Percentiles rank a stretch among this genome's conserved stretches.
Conservation (phyloP, 352 stramenopile genomes). For the Plasmopara muralis region DNA sequence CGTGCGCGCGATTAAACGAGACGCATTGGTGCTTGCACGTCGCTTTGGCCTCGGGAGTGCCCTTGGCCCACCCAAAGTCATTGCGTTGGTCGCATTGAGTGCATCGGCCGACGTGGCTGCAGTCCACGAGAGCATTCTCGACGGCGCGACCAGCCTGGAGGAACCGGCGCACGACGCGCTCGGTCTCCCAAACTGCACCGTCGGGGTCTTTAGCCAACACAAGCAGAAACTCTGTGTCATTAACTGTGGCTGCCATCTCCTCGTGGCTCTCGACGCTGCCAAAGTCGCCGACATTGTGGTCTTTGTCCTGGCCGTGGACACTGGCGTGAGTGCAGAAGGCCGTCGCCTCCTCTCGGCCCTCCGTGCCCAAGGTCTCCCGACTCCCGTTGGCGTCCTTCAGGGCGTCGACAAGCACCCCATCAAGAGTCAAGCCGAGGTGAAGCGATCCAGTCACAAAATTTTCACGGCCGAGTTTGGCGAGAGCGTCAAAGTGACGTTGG, state of each 20-base stretch:
- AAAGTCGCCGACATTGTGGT: conserved; percentile 84
- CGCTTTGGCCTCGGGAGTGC: conserved; percentile 69
- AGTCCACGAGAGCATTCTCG: conserved; percentile 63
- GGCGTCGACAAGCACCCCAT: conserved; percentile 63
- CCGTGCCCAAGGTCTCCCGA: conserved; percentile 89
- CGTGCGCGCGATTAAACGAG: conserved; percentile 75
- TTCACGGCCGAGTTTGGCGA: conserved; percentile 88
- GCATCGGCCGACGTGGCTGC: conserved; percentile 49
- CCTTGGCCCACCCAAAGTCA: conserved; percentile 73
- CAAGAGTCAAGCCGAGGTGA: conserved; percentile 72
- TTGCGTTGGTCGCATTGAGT: conserved; percentile 79
- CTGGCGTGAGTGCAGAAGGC: conserved; percentile 77
- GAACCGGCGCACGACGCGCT: conserved; percentile 36
- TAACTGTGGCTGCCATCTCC: conserved; percentile 75
- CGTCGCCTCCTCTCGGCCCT: conserved; percentile 88
- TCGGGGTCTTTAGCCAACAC: conserved; percentile 69
- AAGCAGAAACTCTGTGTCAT: conserved; percentile 88
- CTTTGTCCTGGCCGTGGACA: conserved; percentile 65
- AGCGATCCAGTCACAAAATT: conserved; percentile 84
- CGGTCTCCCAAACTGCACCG: conserved; percentile 53
- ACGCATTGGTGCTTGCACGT: conserved; percentile 78
- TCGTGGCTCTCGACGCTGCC: conserved; percentile 74
- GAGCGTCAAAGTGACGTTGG: conserved; percentile 66
- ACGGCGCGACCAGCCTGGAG: conserved; percentile 48
- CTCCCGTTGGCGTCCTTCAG: conserved; percentile 80